A percentile compares a stretch with the other conserved stretches of the same genome.
phyloP scores from a whole-genome alignment of 73 alveolate genomes.

The Tetrahymena borealis region DNA sequence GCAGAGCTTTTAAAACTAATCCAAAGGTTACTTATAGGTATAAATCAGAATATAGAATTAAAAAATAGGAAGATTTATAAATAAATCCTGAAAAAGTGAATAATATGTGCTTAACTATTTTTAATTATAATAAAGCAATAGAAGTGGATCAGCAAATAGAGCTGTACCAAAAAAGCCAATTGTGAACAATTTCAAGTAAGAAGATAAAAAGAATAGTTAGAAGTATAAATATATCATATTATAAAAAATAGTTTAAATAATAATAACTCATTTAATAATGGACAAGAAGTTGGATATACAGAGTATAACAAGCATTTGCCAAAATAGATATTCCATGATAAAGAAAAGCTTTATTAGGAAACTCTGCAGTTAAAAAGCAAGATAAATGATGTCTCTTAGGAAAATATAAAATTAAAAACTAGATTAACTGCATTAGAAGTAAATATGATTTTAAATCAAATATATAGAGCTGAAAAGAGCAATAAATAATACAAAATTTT shows the following conservation, averaged over 20 bases:
- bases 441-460: no score
- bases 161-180: not conserved
- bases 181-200: not conserved
- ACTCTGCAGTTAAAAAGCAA: not conserved
- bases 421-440: not conserved
- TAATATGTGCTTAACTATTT: not conserved
- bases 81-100: not conserved
- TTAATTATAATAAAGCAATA: not conserved
- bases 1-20: not conserved
- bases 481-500: not conserved
- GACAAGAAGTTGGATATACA: not conserved
- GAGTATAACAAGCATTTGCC: not conserved
- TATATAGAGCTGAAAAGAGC: not conserved
- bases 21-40: not conserved
- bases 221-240: not conserved
- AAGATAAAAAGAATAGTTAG: not conserved
- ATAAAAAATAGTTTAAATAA: not conserved
- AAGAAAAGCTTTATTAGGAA: not conserved
- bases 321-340: not conserved
- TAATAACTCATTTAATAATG: not conserved
- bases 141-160: not conserved
- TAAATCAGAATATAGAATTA: no score
- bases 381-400: not conserved
- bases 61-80: not conserved
- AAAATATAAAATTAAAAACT: not conserved